Base-by-base conservation (phyloP, 257 asterid genomes). In the Phtheirospermum japonicum region DNA sequence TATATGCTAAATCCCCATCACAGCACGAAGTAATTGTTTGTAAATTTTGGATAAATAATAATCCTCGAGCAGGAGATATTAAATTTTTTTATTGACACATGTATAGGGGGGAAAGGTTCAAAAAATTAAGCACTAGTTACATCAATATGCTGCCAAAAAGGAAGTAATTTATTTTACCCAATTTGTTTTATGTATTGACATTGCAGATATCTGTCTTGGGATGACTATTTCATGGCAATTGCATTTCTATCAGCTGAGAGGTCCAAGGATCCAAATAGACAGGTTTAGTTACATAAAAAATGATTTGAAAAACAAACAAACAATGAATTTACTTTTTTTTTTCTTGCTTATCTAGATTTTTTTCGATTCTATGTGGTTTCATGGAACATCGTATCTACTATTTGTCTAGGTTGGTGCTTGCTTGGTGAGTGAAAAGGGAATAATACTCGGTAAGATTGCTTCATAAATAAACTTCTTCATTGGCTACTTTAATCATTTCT, bases 261-360 rank as follows among this genome's bases (percentile, higher is more conserved):
- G 64, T 90, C 97, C 51, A 90, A 90, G 76, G 97, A 90, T 82
- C 97, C 97, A 57, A 87, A 90, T 76, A 82, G 97, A 76, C 96
- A 90, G 97, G 97, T 85, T 53, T 63, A 13, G 12, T 48, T 43
- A 31, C 59, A 34, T 30, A 0, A 5, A 43, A 40, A n/a, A n/a
- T 48, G 26, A 7, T 37, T 60, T 2, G 9, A 34, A 46, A 17
- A 39, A 16, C 20, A 18, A 37, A 1, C 32, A 37, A 55, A 8
- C 45, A 17, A 7, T 56, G 10, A 13, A 28, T 18, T 40, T 39
- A 4, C 9, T 49, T 19, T 19, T 63, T 0, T 19, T 63, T 0
- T 32, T 4, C 12, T 55, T 43, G 3, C 20, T 37, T 39, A 31
- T 50, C 26, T 30, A 61, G 18, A n/a, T n/a, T 50, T 48, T 23